These are phyloP conservation scores for Pyricularia sp. DNA, from an alignment of 2,329 filamentous ascomycete genomes.

Conservation along the genomic window DNA sequence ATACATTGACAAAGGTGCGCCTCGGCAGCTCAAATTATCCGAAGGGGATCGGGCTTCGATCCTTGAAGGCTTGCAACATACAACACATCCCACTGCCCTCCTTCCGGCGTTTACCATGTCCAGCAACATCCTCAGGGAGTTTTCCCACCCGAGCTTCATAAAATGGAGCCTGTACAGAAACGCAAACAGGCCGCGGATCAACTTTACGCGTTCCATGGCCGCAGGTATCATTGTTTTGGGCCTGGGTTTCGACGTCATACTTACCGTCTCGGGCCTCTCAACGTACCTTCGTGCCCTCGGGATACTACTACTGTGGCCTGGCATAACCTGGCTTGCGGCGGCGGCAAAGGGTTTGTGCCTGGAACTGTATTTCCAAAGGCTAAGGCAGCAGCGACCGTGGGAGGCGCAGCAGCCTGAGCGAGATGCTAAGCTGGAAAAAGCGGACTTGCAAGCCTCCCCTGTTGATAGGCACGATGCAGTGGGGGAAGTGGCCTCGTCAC, in stretches of 20 bases:
- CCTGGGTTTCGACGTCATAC: slow-evolving; percentile 18
- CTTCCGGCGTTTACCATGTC: slow-evolving; percentile 26
- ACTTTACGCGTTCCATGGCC: slow-evolving; percentile 18
- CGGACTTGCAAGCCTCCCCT: background rate
- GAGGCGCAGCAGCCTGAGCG: slow-evolving; percentile 14
- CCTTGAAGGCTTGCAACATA: slow-evolving; percentile 28
- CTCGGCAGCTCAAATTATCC: slow-evolving; percentile 27
- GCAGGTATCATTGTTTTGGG: slow-evolving; percentile 15
- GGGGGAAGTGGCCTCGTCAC: background rate
- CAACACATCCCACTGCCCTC: slow-evolving; percentile 34
- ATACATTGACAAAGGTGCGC: slow-evolving; percentile 26
- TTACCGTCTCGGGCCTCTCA: slow-evolving; percentile 21
- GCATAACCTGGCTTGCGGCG: slow-evolving; percentile 22
- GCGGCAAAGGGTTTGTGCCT: slow-evolving; percentile 27
- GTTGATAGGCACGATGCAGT: background rate
- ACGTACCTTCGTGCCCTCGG: slow-evolving; percentile 19
- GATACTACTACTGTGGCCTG: slow-evolving; percentile 24
- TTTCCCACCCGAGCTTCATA: slow-evolving; percentile 29
- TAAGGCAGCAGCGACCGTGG: slow-evolving; percentile 28
- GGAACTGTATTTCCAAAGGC: slow-evolving; percentile 19
- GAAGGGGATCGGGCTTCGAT: slow-evolving; percentile 26
- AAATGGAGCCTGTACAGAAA: slow-evolving; percentile 25
- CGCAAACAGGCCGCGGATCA: slow-evolving; percentile 23
- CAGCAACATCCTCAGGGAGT: slow-evolving; percentile 25
- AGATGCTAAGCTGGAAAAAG: background rate